Conservation (phyloP, 2,329 filamentous ascomycete genomes). For the Rhinocladiella mackenziei region DNA sequence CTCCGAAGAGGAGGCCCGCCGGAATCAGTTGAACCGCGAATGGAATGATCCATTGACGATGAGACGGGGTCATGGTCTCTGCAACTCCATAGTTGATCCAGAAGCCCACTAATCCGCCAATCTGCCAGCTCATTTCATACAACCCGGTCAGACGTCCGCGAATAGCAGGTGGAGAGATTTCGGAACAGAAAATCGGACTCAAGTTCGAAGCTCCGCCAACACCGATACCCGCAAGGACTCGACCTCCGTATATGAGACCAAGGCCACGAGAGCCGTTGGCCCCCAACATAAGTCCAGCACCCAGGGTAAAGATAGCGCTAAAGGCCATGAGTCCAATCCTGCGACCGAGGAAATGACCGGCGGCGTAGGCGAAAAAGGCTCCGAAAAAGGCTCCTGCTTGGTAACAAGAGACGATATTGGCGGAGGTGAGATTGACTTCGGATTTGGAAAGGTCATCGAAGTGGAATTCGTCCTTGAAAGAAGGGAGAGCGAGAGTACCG, state of each 20-base stretch:
- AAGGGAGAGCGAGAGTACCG: slow-evolving; percentile 66
- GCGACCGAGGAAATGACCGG: slow-evolving; percentile 64
- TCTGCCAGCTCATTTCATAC: slow-evolving; percentile 55
- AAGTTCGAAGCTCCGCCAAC: slow-evolving; percentile 56
- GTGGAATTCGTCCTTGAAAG: slow-evolving; percentile 65
- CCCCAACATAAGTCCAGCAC: slow-evolving; percentile 69
- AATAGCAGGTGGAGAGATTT: slow-evolving; percentile 56
- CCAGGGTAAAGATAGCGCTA: slow-evolving; percentile 62
- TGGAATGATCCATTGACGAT: slow-evolving; percentile 42
- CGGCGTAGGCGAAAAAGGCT: slow-evolving; percentile 63
- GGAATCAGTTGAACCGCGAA: slow-evolving; percentile 43
- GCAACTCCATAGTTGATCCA: slow-evolving; percentile 57
- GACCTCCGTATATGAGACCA: slow-evolving; percentile 56
- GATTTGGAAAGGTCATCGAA: slow-evolving; percentile 50
- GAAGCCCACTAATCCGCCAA: slow-evolving; percentile 49
- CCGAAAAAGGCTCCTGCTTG: slow-evolving; percentile 83
- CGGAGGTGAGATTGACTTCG: slow-evolving; percentile 58
- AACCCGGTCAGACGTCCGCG: slow-evolving; percentile 57
- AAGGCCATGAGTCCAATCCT: slow-evolving; percentile 61
- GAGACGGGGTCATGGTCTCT: slow-evolving; percentile 34
- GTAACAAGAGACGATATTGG: slow-evolving; percentile 77
- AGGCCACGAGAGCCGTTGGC: slow-evolving; percentile 59
- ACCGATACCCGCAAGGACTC: slow-evolving; percentile 55
- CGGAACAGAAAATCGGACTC: slow-evolving; percentile 58
- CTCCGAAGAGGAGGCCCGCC: slow-evolving; percentile 46